Base-by-base conservation (phyloP, 2,329 filamentous ascomycete genomes). In the Trichoderma sp. region DNA sequence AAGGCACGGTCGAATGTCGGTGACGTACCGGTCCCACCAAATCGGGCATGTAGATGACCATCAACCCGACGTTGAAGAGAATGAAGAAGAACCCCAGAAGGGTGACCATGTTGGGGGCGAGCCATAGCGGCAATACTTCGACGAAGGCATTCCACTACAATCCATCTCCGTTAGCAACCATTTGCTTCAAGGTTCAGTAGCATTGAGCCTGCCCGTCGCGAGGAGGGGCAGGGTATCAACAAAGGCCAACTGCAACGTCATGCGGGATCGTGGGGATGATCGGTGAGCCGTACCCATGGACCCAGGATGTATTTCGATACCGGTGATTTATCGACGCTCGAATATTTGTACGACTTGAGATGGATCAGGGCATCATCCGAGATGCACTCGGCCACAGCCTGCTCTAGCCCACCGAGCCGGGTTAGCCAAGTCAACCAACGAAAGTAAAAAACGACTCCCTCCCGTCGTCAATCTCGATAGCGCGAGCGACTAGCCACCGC, bases 71-170 rank as follows among this genome's bases (percentile, higher is more conserved):
- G 83, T 99, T 98, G 76, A 86, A 91, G 71, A 99, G 86, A 80
- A 99, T 97, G 88, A 96, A 98, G 86, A 93, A 92, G 89, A 98
- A 99, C 75, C 97, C 97, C 65, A 98, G 85, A 29, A 99, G 88
- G 79, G 97, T 99, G 76, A 99, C 96, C 92, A 98, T 97, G 83
- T 99, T 99, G 41, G 97, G 97, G 33, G 97, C 97, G 73, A 99
- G 90, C 95, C 96, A 99, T 91, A 98, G 86, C 78, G 97, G 97
- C 81, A 99, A 86, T 59, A 98, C 86, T 83, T 98, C 92, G 80
- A 98, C 97, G 80, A 95, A 95, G 78, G 92, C 94, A 90, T 98
- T 98, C 97, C 97, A 99, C 96, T 98, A 85, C 81, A 80, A 75
- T 67, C 24, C 27, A 74, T 65, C 7, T 21, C 33, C 45, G 72